Base-by-base conservation (phyloP, 441 rosid genomes). In the Isatis lusitanica region DNA sequence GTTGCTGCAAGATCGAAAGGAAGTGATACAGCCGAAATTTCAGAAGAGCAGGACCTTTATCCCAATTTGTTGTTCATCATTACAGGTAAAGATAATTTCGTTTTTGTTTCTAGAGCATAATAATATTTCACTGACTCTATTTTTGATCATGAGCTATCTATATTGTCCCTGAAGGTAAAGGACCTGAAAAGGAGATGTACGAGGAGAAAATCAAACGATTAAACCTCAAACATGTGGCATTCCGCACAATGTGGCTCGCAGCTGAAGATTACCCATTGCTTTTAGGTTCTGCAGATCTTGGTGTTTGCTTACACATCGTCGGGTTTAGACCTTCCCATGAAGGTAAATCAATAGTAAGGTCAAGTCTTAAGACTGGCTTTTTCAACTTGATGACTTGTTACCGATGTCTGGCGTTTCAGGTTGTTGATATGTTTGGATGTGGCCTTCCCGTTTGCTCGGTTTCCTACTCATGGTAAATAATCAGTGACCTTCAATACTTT, bases 361-460 rank as follows among this genome's bases (percentile, higher is more conserved):
- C 36, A 8, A 38, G 48, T 6, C 18, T 15, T 47, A 8, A 58
- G 21, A 16, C 68, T 21, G 26, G 6, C 31, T 8, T 11, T 43
- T 33, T 35, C 68, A 28, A 30, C 40, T 28, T 42, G 18, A 15
- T 26, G 47, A 50, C 68, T 67, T 28, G 17, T 44, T 46, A 36
- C 6, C 4, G 0, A 55, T 73, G 51, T 61, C 42, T 60, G 70
- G 6, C 36, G 11, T 43, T 70, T 79, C 74, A 95, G 98, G 97
- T 95, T 40, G 99, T 95, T 76, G 98, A 95, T 80, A 95, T 95
- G 99, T 90, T 95, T 40, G 99, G 99, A 67, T 95, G 97, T 78
- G 98, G 99, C 65, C 85, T 95, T n/a, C 99, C 99, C 56, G 98
- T 93, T 58, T 95, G 99, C 63, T 93, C 97, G 24, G 97, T 87